Conservation (phyloP, 176 grass and related monocot species). For the Typha latifolia region DNA sequence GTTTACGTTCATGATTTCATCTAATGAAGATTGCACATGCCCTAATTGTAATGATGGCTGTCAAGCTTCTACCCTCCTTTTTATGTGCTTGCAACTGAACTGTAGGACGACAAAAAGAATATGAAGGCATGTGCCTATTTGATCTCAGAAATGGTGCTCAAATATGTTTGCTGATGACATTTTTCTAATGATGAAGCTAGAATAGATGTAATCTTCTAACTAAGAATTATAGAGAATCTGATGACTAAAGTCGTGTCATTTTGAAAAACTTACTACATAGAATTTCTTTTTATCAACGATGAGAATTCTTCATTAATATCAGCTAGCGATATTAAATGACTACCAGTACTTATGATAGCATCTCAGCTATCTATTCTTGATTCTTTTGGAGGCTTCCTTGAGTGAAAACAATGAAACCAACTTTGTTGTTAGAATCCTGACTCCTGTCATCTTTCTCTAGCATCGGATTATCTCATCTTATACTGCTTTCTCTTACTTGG, state of each 20-base stretch:
- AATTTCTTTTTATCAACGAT: background rate
- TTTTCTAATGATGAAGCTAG: background rate
- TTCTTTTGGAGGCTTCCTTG: too few relatives aligned
- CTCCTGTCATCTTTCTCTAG: too few relatives aligned
- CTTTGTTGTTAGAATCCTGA: too few relatives aligned
- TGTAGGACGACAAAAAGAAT: too few relatives aligned
- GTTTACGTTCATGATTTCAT: background rate
- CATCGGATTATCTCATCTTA: background rate
- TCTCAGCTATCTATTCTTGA: too few relatives aligned
- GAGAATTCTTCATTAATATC: background rate
- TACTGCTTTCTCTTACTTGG: background rate
- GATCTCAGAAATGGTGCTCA: background rate
- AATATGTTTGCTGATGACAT: background rate
- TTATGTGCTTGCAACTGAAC: background rate
- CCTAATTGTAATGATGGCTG: background rate
- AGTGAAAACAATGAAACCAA: too few relatives aligned
- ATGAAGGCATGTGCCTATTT: too few relatives aligned
- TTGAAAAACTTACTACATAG: background rate
- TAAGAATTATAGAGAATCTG: background rate
- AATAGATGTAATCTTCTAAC: background rate
- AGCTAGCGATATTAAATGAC: background rate
- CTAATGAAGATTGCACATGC: background rate
- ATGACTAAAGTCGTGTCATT: background rate
- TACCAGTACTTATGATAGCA: too few relatives aligned
- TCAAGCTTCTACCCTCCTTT: background rate